These are phyloP conservation scores for Fagopyrum esculentum DNA, from an alignment of 148 eudicot species.

Conservation along the genomic window DNA sequence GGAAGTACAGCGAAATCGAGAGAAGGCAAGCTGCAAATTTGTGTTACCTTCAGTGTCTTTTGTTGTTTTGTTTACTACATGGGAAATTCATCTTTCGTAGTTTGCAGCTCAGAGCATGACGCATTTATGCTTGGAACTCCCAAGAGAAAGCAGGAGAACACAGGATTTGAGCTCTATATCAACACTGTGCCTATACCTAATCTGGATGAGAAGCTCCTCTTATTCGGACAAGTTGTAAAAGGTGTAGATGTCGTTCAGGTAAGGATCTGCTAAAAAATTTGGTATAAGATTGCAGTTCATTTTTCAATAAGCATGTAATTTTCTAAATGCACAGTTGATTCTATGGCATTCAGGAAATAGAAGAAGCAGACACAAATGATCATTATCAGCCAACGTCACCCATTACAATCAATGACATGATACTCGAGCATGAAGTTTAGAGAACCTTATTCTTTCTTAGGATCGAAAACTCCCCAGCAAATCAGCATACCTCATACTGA, in stretches of 20 bases:
- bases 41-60: neutral
- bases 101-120: constrained; percentile 78
- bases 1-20: constrained; percentile 63
- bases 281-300: too few species aligned
- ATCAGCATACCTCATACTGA: too few species aligned
- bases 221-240: constrained; percentile 76
- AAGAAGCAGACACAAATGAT: constrained; percentile 88
- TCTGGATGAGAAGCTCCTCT: constrained; percentile 69
- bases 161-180: constrained; percentile 66
- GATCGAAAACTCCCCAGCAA: too few species aligned
- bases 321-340: neutral
- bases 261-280: neutral
- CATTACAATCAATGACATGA: constrained; percentile 53
- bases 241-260: constrained; percentile 99
- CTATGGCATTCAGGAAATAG: constrained; percentile 59
- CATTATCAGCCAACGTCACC: constrained; percentile 77
- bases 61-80: neutral
- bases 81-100: neutral
- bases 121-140: constrained; percentile 96
- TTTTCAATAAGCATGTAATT: too few species aligned
- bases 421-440: constrained; percentile 52
- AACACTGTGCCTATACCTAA: constrained; percentile 87
- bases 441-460: too few species aligned
- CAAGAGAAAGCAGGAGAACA: constrained; percentile 48
- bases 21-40: constrained; percentile 40